These are phyloP conservation scores for Solanum ahanhuiri DNA, from an alignment of 257 asterid species.

Conservation along the genomic window DNA sequence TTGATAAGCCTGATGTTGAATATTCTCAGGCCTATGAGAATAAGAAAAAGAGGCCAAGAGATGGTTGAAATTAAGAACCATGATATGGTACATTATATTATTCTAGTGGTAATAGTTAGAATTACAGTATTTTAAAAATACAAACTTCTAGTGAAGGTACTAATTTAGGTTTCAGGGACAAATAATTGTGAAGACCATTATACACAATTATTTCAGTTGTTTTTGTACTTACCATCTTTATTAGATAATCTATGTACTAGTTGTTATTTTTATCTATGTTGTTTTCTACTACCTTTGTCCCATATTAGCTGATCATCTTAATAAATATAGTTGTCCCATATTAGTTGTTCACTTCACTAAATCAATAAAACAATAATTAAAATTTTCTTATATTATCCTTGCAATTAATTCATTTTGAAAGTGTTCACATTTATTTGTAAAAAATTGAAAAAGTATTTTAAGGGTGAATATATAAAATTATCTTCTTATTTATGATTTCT, in stretches of 20 bases:
- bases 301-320: too few relatives aligned
- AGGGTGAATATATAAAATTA: too few relatives aligned
- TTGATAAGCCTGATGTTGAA: not conserved
- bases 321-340: too few relatives aligned
- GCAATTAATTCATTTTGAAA: too few relatives aligned
- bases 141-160: not conserved
- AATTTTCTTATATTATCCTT: too few relatives aligned
- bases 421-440: too few relatives aligned
- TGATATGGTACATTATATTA: not conserved
- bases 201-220: not conserved
- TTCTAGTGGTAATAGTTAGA: not conserved
- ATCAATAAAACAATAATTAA: too few relatives aligned
- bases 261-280: not conserved
- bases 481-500: too few relatives aligned
- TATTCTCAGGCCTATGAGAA: not conserved
- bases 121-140: not conserved
- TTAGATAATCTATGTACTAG: too few relatives aligned
- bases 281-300: not conserved
- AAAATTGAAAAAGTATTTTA: too few relatives aligned
- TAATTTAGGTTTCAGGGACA: not conserved
- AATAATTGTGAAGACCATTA: not conserved
- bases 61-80: not conserved
- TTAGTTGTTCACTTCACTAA: too few relatives aligned
- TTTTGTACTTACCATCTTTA: not conserved
- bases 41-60: not conserved